Conservation (phyloP, 208 protist species). For the Porcisia deanei region DNA sequence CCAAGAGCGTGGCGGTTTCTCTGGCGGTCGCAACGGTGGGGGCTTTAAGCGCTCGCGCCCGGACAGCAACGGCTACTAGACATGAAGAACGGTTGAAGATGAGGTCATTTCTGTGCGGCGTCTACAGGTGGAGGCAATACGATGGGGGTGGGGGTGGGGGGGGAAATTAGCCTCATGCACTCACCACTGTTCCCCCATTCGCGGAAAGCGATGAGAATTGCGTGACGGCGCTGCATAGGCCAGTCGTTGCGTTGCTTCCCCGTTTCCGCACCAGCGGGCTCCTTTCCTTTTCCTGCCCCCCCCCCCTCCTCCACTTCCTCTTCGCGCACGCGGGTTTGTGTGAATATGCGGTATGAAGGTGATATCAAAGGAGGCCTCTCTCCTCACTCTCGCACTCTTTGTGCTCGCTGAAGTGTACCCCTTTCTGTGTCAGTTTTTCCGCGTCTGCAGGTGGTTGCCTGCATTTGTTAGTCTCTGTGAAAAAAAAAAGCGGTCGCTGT, state of each 20-base stretch:
- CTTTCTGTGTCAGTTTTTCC: not conserved
- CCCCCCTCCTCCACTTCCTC: not conserved
- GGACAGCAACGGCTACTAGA: constrained; percentile 11
- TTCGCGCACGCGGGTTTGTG: not conserved
- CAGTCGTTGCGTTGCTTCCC: not conserved
- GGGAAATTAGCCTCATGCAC: not conserved
- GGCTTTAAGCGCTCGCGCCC: constrained; percentile 25
- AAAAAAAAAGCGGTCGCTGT: not conserved
- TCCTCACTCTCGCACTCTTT: not conserved
- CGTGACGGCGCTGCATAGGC: not conserved
- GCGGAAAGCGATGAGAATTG: not conserved
- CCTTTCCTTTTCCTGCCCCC: not conserved
- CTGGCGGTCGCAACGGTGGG: not conserved
- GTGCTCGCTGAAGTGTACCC: not conserved
- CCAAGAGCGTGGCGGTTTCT: constrained; percentile 4
- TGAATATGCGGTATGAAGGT: not conserved
- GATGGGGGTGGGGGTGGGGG: no score
- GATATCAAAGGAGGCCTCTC: not conserved
- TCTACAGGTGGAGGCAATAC: not conserved
- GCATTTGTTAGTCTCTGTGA: not conserved
- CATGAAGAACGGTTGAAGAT: not conserved
- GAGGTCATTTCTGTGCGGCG: not conserved
- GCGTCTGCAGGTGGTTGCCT: not conserved
- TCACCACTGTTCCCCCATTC: not conserved
- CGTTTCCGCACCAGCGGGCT: not conserved